These are phyloP conservation scores for Eucalyptus pumila DNA, from an alignment of 345 rosid species.

Conservation along the genomic window DNA sequence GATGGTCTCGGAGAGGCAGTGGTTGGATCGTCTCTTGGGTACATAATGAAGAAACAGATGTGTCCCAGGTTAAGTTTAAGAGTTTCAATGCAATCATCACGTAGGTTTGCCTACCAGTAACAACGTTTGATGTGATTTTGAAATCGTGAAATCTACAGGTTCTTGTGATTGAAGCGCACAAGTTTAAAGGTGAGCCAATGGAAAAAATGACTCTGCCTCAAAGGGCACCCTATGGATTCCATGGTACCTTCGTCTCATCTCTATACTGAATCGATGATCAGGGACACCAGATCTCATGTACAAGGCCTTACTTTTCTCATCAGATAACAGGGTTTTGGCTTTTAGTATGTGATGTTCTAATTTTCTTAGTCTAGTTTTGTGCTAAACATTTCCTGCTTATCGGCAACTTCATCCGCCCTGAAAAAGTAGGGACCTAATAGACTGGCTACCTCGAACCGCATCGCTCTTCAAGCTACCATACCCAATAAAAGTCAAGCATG, in stretches of 20 bases:
- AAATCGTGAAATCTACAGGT: not conserved
- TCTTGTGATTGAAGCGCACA: constrained; percentile 20
- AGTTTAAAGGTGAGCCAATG: constrained; percentile 3
- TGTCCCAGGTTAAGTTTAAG: constrained; percentile 8
- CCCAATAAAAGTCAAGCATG: not conserved
- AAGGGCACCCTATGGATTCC: constrained; percentile 26
- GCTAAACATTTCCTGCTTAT: not conserved
- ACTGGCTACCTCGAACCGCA: not conserved
- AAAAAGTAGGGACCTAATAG: not conserved
- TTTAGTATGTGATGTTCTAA: not conserved
- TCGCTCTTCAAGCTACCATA: not conserved
- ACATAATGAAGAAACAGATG: constrained; percentile 22
- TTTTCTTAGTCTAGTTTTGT: not conserved
- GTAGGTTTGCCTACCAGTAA: not conserved
- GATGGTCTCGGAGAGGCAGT: constrained; percentile 17
- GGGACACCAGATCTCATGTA: not conserved
- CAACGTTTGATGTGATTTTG: not conserved
- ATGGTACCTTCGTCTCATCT: constrained; percentile 14
- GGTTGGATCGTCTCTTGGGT: constrained; percentile 40
- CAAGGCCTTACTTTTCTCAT: not conserved
- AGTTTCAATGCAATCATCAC: no score
- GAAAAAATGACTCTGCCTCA: constrained; percentile 22
- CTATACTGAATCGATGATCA: not conserved
- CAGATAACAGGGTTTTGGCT: accelerated
- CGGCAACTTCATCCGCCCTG: not conserved